Conservation (phyloP, 139 green algal species). For the Coelastrella sp. region DNA sequence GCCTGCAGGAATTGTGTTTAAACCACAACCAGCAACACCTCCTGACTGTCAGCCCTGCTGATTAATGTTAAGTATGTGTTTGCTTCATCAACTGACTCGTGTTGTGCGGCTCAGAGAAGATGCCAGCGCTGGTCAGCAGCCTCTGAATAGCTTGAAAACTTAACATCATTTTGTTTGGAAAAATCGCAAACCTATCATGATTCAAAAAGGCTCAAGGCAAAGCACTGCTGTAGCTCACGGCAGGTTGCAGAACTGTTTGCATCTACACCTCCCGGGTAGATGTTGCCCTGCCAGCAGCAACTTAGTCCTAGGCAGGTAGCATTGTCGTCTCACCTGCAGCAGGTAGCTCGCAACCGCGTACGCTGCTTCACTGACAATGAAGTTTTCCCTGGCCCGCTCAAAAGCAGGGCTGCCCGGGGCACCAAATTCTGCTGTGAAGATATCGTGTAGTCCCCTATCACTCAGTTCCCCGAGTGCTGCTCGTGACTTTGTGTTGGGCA, state of each 20-base stretch:
- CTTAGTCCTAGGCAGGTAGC: no score
- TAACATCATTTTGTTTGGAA: no score
- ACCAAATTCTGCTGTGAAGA: conserved; percentile 94
- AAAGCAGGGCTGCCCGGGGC: conserved; percentile 79
- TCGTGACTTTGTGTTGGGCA: conserved; percentile 87
- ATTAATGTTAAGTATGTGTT: no score
- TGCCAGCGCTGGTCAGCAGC: not conserved
- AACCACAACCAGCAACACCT: not conserved
- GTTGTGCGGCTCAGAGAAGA: not conserved
- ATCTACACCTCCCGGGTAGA: no score
- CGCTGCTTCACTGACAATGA: conserved; percentile 83
- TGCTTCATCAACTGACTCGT: not conserved
- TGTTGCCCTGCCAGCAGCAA: no score
- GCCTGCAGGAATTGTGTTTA: conserved; percentile 53
- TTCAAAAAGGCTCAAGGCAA: no score
- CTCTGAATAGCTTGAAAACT: no score
- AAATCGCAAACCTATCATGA: no score
- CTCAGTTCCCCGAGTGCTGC: conserved; percentile 88
- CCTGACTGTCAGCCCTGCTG: no score
- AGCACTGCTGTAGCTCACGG: no score
- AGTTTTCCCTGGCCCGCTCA: conserved; percentile 89
- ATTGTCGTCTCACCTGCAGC: conserved; percentile 64
- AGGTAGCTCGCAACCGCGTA: conserved; percentile 94
- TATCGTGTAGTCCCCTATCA: conserved; percentile 93
- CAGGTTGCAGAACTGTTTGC: no score